Evolutionary conservation across 305 asterid genomes (phyloP).

Genomic region (Fraxinus paxiana): DNA sequence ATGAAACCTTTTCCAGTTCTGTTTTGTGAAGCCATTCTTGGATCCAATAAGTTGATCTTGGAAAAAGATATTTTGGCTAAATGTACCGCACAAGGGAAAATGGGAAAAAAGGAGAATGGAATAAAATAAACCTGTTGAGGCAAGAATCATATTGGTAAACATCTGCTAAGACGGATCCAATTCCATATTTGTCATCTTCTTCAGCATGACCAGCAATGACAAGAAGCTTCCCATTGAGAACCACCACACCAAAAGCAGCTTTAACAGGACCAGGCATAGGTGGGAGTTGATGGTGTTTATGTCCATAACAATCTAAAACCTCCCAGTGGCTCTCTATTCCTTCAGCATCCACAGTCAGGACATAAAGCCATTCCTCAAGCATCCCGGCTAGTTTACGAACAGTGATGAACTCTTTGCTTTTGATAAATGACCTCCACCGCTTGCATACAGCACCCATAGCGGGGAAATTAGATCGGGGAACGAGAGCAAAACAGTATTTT

Average conservation of each 20-base stretch:
- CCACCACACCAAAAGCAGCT: slow-evolving; percentile 57
- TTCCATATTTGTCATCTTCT: slow-evolving; percentile 37
- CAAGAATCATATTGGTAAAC: slow-evolving; percentile 68
- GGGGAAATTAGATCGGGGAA: slow-evolving; percentile 59
- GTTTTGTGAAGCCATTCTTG: background rate
- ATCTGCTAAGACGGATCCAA: slow-evolving; percentile 46
- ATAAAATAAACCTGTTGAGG: slow-evolving; percentile 55
- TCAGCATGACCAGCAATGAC: slow-evolving; percentile 50
- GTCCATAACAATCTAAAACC: slow-evolving; percentile 61
- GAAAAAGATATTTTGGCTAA: background rate
- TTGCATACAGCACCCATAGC: slow-evolving; percentile 63
- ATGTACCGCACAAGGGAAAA: background rate
- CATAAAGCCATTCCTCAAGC: slow-evolving; percentile 80
- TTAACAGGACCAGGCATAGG: slow-evolving; percentile 63
- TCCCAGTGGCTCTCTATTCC: slow-evolving; percentile 68
- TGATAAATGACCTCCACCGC: slow-evolving; percentile 65
- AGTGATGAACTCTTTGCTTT: slow-evolving; percentile 57
- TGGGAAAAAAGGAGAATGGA: background rate
- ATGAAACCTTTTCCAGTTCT: background rate
- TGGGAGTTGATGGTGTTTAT: slow-evolving; percentile 39
- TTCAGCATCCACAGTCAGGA: slow-evolving; percentile 42
- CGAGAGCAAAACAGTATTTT: slow-evolving; percentile 65
- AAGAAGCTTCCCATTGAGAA: slow-evolving; percentile 61
- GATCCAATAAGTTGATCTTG: background rate
- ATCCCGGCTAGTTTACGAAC: slow-evolving; percentile 60